Percentiles rank a stretch among this genome's conserved stretches.
Conservation (phyloP, 2,329 filamentous ascomycete genomes). For the Geosmithia putterillii region DNA sequence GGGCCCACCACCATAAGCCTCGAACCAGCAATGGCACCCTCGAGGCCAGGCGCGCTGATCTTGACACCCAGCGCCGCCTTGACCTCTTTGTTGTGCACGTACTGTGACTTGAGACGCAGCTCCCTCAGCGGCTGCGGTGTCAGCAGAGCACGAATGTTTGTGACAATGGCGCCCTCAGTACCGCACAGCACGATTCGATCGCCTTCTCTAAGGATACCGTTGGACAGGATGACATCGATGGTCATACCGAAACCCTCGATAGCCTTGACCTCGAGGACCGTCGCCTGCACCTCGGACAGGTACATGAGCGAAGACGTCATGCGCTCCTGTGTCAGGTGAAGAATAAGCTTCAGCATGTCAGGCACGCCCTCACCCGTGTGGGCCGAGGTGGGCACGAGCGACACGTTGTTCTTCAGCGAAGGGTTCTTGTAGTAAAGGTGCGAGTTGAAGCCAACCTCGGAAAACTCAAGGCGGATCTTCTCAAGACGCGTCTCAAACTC, state of each 20-base stretch:
- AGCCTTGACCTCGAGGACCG: slow-evolving; percentile 96
- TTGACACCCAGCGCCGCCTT: slow-evolving; percentile 98
- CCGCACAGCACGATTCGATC: slow-evolving; percentile 92
- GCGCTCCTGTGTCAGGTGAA: slow-evolving; percentile 86
- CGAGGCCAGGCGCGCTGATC: slow-evolving; percentile 91
- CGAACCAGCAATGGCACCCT: slow-evolving; percentile 92
- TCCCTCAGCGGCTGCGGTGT: slow-evolving; percentile 91
- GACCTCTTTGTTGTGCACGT: slow-evolving; percentile 98
- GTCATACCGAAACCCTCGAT: slow-evolving; percentile 98
- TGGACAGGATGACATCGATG: slow-evolving; percentile 92
- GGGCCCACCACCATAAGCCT: slow-evolving; percentile 87
- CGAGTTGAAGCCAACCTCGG: slow-evolving; percentile 95
- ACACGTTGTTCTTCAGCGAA: slow-evolving; percentile 87
- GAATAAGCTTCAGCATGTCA: slow-evolving; percentile 93
- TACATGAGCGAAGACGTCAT: slow-evolving; percentile 99
- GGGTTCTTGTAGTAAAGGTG: slow-evolving; percentile 98
- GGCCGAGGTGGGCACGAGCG: slow-evolving; percentile 92
- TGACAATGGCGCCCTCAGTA: slow-evolving; percentile 90
- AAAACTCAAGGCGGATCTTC: slow-evolving; percentile 84
- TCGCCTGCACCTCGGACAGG: slow-evolving; percentile 92
- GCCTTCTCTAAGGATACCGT: slow-evolving; percentile 88
- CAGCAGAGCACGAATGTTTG: slow-evolving; percentile 86
- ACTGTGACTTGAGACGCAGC: slow-evolving; percentile 85
- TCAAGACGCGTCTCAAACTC: slow-evolving; percentile 88
- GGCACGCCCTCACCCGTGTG: slow-evolving; percentile 99